Evolutionary conservation across 2,329 filamentous ascomycete genomes (phyloP).

Genomic region (Fusarium tricinctum): DNA sequence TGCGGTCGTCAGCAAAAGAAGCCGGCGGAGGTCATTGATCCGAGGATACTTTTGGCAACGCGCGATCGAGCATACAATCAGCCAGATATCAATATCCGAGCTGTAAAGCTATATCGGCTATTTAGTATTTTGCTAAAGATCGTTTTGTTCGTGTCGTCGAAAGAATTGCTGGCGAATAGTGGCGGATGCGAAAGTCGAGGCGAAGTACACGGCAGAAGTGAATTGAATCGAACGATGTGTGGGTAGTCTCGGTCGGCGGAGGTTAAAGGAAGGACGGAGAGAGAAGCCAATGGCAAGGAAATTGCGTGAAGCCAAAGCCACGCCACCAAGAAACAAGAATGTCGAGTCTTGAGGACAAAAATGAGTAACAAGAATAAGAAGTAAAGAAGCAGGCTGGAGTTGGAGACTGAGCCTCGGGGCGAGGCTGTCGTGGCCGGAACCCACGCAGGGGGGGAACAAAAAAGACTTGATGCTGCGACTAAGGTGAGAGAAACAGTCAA

Average conservation of each 20-base stretch:
- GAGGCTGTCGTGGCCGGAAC: conserved; percentile 48
- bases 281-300: conserved; percentile 23
- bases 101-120: conserved; percentile 11
- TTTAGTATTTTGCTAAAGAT: conserved; percentile 24
- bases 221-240: conserved; percentile 38
- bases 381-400: conserved; percentile 31
- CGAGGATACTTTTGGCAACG: conserved; percentile 18
- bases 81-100: not conserved
- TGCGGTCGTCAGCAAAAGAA: conserved; percentile 39
- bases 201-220: conserved; percentile 29
- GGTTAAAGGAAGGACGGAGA: conserved; percentile 27
- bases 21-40: conserved; percentile 46
- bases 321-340: conserved; percentile 25
- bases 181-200: conserved; percentile 27
- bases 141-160: conserved; percentile 14
- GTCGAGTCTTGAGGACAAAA: conserved; percentile 5
- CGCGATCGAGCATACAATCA: conserved; percentile 19
- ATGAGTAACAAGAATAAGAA: conserved; percentile 15
- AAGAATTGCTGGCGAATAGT: conserved; percentile 24
- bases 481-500: not conserved
- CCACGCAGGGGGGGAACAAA: conserved; percentile 5
- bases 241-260: conserved; percentile 8
- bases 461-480: conserved; percentile 7
- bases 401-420: conserved; percentile 38
- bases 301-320: conserved; percentile 19